phyloP scores from a whole-genome alignment of 2,329 filamentous ascomycete genomes.

The Hymenoscyphus fraxineus region DNA sequence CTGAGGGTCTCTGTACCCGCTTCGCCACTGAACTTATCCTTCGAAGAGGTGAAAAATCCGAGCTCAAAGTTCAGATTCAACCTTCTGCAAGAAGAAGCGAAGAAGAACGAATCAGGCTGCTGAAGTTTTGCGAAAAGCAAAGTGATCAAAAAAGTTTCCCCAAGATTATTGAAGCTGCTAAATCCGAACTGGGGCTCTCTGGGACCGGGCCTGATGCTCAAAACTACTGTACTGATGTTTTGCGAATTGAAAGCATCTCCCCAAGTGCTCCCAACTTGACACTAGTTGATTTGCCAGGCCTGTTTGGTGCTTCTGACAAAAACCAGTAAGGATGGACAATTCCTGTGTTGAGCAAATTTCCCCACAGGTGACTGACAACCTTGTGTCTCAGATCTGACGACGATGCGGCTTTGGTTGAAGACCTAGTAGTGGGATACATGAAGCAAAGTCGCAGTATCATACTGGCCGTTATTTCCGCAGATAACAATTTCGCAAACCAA shows the following conservation, averaged over 20 bases:
- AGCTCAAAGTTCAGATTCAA: background rate
- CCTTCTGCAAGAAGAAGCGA: background rate
- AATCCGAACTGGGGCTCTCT: background rate
- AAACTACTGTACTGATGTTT: conserved; percentile 22
- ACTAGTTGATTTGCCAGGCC: conserved; percentile 30
- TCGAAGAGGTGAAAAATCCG: background rate
- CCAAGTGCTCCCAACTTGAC: conserved; percentile 19
- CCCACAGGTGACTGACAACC: background rate
- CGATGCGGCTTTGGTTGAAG: conserved; percentile 19
- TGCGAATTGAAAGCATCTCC: conserved; percentile 16
- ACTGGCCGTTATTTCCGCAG: conserved; percentile 44
- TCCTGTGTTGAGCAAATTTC: background rate
- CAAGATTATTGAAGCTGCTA: background rate
- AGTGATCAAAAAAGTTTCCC: background rate
- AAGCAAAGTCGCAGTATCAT: conserved; percentile 42
- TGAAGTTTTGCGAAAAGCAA: background rate
- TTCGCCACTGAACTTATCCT: background rate
- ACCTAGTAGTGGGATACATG: conserved; percentile 39
- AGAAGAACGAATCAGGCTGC: background rate
- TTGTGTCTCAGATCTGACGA: background rate
- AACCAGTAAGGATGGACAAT: background rate
- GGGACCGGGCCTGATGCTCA: conserved; percentile 28
- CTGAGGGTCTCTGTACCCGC: conserved; percentile 17
- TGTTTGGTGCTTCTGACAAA: conserved; percentile 34
- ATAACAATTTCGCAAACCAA: conserved; percentile 42